Base-by-base conservation (phyloP, 2,329 filamentous ascomycete genomes). In the Alternaria ventricosa region DNA sequence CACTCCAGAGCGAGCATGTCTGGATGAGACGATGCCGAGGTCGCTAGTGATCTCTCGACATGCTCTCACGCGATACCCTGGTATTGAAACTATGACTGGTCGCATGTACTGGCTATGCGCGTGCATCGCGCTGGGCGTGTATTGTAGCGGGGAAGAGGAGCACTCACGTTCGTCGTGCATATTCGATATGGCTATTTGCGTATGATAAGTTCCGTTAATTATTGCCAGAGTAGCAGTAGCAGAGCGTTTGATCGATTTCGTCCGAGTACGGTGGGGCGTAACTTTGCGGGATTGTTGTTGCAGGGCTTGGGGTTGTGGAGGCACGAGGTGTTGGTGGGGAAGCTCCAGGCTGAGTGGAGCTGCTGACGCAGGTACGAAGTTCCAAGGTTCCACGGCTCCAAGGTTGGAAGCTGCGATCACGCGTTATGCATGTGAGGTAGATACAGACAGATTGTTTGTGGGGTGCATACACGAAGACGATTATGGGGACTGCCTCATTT, bases 81-180 rank as follows among this genome's bases (percentile, higher is more conserved):
- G 18, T 2, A 11, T 6, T 22, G 12, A 5, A 8, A 8, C n/a
- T 7, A 22, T 13, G 11, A 4, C 2, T 7, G 15, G 6, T 30
- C 27, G 27, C 47, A 22, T 15, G 15, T 2, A 36, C 49, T 53
- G 13, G 30, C 28, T 18, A 25, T 23, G 6, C 49, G 28, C 49
- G 13, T 13, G 28, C 20, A 53, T 41, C 4, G 30, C 49, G 22
- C 20, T 22, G 20, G 53, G 15, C 1, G 23, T 28, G 53, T 25
- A 46, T 45, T 3, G 33, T 18, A 22, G 51, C 57, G 68, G 63
- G 58, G 50, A 55, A 50, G 43, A 55, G 45, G 54, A 28, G n/a
- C 30, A 74, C 77, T 73, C 65, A 79, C 77, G 76, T 72, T 79
- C 77, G 70, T 79, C 77, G 63, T 78, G 75, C 77, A 79, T 79